Base-by-base conservation (phyloP, 805 yeast species). In the Candida boleticola region DNA sequence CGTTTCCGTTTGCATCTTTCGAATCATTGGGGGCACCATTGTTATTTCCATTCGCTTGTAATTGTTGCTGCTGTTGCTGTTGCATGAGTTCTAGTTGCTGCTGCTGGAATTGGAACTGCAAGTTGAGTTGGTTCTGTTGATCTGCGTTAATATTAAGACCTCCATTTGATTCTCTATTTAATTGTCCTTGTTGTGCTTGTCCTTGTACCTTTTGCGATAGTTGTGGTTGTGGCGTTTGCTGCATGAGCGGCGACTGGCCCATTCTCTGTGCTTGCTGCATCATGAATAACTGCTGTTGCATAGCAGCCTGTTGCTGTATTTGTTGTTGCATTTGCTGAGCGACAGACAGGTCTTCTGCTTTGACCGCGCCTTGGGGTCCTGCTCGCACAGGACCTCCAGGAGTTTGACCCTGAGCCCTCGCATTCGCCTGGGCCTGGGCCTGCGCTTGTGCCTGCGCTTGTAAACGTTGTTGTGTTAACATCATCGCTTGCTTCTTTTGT, bases 291-390 rank as follows among this genome's bases (percentile, higher is more conserved):
- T n/a, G n/a, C n/a, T n/a, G n/a, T n/a, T n/a, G n/a, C 10, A 32
- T 33, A 32, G 51, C 54, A 26, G 46, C 54, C 29, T 47, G 53
- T 37, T 50, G 53, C 33, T 55, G 64, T 42, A 52, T 48, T 36
- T 63, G 67, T 40, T 61, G 61, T 38, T 59, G 61, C 36, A 48
- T 44, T 29, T 50, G 46, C 23, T 52, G 60, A 5, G 14, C 14
- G 14, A 29, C 14, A 13, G n/a, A 29, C 31, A 7, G 31, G 31
- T n/a, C n/a, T n/a, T n/a, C n/a, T n/a, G n/a, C n/a, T n/a, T n/a
- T n/a, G n/a, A n/a, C n/a, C n/a, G n/a, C n/a, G n/a, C n/a, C n/a
- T n/a, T n/a, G n/a, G n/a, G n/a, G n/a, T n/a, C n/a, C n/a, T n/a
- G n/a, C n/a, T n/a, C n/a, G n/a, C n/a, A n/a, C n/a, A n/a, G n/a